phyloP scores from a whole-genome alignment of 495 filamentous ascomycete species.

The Evernia prunastri region DNA sequence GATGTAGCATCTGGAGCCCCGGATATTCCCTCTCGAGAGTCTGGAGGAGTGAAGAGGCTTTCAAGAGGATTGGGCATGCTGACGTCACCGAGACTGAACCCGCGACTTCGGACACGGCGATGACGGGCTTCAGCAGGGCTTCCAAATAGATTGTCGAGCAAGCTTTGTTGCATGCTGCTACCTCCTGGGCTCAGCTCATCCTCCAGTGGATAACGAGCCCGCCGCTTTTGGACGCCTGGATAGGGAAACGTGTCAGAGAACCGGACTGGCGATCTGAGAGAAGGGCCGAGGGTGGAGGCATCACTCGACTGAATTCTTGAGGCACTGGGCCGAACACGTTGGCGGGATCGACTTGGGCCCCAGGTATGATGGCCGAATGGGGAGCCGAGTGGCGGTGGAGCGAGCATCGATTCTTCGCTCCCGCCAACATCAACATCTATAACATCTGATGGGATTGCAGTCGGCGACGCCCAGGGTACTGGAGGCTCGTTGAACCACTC shows the following conservation, averaged over 20 bases:
- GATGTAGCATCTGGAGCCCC: slow-evolving; percentile 1
- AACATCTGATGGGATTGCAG: slow-evolving; percentile 23
- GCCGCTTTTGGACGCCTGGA: slow-evolving; percentile 48
- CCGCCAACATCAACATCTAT: slow-evolving; percentile 31
- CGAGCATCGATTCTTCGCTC: slow-evolving; percentile 25
- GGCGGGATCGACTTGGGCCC: slow-evolving; percentile 44
- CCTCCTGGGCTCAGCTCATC: slow-evolving; percentile 43
- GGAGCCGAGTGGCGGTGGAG: slow-evolving; percentile 43
- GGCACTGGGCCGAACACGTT: slow-evolving; percentile 31
- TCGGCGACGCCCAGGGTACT: slow-evolving; percentile 29
- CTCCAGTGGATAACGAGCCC: slow-evolving; percentile 41
- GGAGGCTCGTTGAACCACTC: slow-evolving; percentile 37
- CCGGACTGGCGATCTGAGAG: slow-evolving; percentile 43
- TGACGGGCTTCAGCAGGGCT: slow-evolving; percentile 43
- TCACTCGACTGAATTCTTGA: slow-evolving; percentile 24
- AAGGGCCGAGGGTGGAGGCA: slow-evolving; percentile 38
- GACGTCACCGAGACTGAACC: slow-evolving; percentile 43
- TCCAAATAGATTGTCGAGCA: slow-evolving; percentile 45
- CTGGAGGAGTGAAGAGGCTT: slow-evolving; percentile 45
- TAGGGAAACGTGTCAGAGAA: slow-evolving; percentile 39
- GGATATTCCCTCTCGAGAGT: slow-evolving; percentile 8
- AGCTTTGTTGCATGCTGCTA: slow-evolving; percentile 40
- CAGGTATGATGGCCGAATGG: slow-evolving; percentile 54
- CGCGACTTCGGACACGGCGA: slow-evolving; percentile 45
- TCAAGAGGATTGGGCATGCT: slow-evolving; percentile 35